Percentiles rank a stretch among this genome's conserved stretches.
These are phyloP conservation scores for Balansia obtecta DNA, from an alignment of 2,329 filamentous ascomycete genomes.

Conservation along the genomic window DNA sequence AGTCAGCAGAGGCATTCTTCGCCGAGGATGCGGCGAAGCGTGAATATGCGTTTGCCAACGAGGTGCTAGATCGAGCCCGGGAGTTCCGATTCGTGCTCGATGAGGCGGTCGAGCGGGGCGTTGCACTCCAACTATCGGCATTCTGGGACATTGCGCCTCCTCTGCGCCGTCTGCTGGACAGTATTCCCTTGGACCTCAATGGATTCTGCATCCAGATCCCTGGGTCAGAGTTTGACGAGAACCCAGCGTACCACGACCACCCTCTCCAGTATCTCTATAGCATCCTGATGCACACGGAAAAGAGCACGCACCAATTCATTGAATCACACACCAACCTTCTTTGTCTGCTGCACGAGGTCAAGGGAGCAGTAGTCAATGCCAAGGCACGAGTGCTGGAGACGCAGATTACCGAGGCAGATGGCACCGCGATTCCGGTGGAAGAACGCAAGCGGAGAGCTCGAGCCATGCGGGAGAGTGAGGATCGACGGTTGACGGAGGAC, in stretches of 20 bases:
- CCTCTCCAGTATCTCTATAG: constrained; percentile 87
- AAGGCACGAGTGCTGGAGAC: constrained; percentile 55
- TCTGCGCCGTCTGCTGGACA: constrained; percentile 64
- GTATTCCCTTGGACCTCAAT: constrained; percentile 50
- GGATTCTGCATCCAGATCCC: constrained; percentile 69
- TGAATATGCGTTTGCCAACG: constrained; percentile 55
- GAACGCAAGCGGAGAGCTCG: constrained; percentile 31
- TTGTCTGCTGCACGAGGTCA: constrained; percentile 83
- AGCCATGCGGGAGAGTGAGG: constrained; percentile 53
- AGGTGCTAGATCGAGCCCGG: constrained; percentile 59
- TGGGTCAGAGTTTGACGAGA: constrained; percentile 68
- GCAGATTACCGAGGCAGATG: constrained; percentile 36
- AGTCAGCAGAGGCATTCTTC: constrained; percentile 73
- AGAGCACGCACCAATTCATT: constrained; percentile 92
- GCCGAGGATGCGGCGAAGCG: constrained; percentile 63
- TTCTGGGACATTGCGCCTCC: constrained; percentile 97
- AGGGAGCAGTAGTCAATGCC: constrained; percentile 61
- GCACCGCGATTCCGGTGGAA: constrained; percentile 18
- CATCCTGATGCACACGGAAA: constrained; percentile 75
- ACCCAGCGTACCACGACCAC: constrained; percentile 65
- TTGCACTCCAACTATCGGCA: constrained; percentile 81
- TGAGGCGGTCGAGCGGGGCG: constrained; percentile 72
- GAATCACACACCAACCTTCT: constrained; percentile 86
- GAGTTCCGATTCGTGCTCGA: constrained; percentile 72
- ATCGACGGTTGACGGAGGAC: constrained; percentile 62